Conservation (phyloP, 345 rosid species). For the Gossypium bickii region DNA sequence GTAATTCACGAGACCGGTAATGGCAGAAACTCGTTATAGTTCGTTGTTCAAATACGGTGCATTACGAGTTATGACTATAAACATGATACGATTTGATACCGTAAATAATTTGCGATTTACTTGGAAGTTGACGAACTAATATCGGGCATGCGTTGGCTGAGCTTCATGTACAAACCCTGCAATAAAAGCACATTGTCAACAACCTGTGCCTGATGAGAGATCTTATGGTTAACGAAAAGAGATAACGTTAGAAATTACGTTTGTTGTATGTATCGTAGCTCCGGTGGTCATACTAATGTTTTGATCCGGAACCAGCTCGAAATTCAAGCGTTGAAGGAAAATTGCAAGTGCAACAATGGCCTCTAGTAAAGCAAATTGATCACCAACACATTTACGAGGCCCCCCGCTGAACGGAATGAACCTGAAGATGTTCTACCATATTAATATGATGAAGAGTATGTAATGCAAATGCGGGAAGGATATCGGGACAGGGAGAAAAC, state of each 20-base stretch:
- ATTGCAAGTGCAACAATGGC: conserved; percentile 77
- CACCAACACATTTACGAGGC: conserved; percentile 93
- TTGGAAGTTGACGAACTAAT: conserved; percentile 24
- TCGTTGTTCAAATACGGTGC: not conserved
- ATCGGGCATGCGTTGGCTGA: conserved; percentile 43
- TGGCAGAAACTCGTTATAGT: not conserved
- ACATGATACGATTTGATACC: not conserved
- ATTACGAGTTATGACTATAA: not conserved
- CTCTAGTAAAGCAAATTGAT: conserved; percentile 91
- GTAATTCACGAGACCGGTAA: too few species aligned
- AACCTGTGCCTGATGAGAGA: not conserved
- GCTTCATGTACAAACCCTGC: conserved; percentile 87
- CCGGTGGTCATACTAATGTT: conserved; percentile 90
- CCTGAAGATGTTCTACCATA: conserved; percentile 30
- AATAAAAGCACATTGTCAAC: conserved; percentile 15
- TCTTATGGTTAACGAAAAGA: not conserved
- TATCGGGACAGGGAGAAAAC: not conserved
- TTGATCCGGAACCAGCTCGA: conserved; percentile 83
- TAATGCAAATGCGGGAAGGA: not conserved
- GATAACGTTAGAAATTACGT: conserved; percentile 33
- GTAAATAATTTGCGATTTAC: conserved; percentile 26
- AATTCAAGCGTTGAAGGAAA: conserved; percentile 66
- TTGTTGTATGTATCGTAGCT: conserved; percentile 89
- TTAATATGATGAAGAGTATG: not conserved
- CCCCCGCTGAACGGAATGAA: conserved; percentile 96